Evolutionary conservation across 805 yeast genomes (phyloP), one percentile per base, ranked within the genome.

Genomic region (Pichia cephalocereana): DNA sequence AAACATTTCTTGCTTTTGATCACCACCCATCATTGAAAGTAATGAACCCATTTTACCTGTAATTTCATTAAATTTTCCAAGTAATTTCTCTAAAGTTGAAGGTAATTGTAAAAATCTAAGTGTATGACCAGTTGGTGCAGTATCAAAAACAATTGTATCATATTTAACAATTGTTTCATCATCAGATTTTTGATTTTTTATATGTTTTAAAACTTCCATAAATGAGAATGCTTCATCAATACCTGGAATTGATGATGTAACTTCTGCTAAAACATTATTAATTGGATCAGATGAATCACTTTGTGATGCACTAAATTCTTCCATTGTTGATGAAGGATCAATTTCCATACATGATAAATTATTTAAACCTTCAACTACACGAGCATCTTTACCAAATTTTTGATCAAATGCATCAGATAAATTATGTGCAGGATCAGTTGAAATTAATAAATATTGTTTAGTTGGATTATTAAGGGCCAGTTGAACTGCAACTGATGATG

Each of bases 111-210:
- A 74, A 67, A 93, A 93, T 61, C 99, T 80, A 58, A 93, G 73
- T 2, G 99, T 93, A 68, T 93, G 99, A 37, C 99, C 99, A 0
- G 99, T 93, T 58, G 99, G 99, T 0, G 99, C 99, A n/a, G 99
- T 93, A 67, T 93, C 99, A 61, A 93, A 93, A 56, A 93, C 88
- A 55, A 93, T 90, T 9, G 96, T 88, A 57, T 86, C 88, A 64
- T 85, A 93, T 43, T 74, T 74, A 52, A 76, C 70, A 8, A 62
- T 56, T 37, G 57, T 57, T 8, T 60, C 49, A 50, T 61, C 63
- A 23, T 62, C 65, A 8, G 54, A 52, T 41, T 64, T 59, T 69
- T 86, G 93, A 55, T 77, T 80, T 68, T 89, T 90, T 67, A 93
- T 90, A 63, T 93, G 98, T 66, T 93, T 93, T 76, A 93, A 79